Percentiles rank a stretch among this genome's conserved stretches.
These are phyloP conservation scores for Arabidopsis suecica DNA, from an alignment of 345 rosid species.

Conservation along the genomic window DNA sequence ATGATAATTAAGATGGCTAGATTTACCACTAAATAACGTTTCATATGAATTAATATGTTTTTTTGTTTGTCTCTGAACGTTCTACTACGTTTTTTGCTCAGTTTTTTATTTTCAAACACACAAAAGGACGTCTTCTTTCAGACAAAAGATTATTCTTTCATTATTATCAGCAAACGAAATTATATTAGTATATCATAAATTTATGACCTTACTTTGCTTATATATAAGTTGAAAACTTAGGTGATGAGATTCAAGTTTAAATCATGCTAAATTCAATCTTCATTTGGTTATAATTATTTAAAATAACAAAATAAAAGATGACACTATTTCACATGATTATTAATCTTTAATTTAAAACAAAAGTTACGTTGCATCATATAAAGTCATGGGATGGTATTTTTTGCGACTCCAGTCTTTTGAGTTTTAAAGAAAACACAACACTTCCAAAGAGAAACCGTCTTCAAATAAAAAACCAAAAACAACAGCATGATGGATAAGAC, in stretches of 20 bases:
- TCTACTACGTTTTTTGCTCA: neutral
- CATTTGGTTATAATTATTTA: neutral
- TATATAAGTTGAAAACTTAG: too few species aligned
- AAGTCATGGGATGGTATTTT: slow-evolving; percentile 1
- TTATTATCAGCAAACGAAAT: neutral
- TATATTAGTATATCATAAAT: too few species aligned
- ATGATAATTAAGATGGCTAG: neutral
- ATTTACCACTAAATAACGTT: neutral
- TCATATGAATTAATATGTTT: neutral
- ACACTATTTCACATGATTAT: neutral
- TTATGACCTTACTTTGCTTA: too few species aligned
- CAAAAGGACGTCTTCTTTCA: neutral
- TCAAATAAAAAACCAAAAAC: slow-evolving; percentile 37
- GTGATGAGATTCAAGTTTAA: too few species aligned
- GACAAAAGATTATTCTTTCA: neutral
- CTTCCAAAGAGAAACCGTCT: slow-evolving; percentile 47
- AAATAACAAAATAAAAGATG: neutral
- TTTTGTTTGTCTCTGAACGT: neutral
- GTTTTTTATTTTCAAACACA: neutral
- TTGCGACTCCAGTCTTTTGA: neutral
- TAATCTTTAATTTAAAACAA: neutral
- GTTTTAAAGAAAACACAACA: slow-evolving; percentile 22
- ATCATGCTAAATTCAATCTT: neutral
- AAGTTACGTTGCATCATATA: neutral
- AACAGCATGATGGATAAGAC: slow-evolving; percentile 39